phyloP scores from a whole-genome alignment of 2,329 filamentous ascomycete genomes.

The Geoglossum cookeanum region DNA sequence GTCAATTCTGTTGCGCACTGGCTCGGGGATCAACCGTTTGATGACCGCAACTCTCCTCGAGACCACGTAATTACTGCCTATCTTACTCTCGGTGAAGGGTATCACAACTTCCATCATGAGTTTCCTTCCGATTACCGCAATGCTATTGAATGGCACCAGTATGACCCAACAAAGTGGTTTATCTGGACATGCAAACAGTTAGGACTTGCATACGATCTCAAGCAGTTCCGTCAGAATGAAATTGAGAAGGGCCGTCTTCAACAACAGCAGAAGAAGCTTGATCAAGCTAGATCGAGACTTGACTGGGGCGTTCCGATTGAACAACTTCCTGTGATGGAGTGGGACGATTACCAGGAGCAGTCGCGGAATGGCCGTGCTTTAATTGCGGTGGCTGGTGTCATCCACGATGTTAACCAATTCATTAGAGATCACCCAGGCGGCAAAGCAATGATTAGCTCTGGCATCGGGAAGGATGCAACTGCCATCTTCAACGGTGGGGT shows the following conservation, averaged over 20 bases:
- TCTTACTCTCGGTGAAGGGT: slow-evolving; percentile 71
- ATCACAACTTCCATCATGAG: slow-evolving; percentile 93
- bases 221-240: slow-evolving; percentile 80
- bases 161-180: slow-evolving; percentile 79
- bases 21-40: slow-evolving; percentile 82
- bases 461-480: slow-evolving; percentile 72
- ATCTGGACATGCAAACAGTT: slow-evolving; percentile 74
- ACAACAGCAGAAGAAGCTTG: slow-evolving; percentile 82
- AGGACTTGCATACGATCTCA: slow-evolving; percentile 68
- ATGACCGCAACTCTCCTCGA: slow-evolving; percentile 79
- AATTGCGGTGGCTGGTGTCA: slow-evolving; percentile 61
- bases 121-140: slow-evolving; percentile 89
- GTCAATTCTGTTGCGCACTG: slow-evolving; percentile 83
- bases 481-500: slow-evolving; percentile 86
- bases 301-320: slow-evolving; percentile 79
- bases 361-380: slow-evolving; percentile 60
- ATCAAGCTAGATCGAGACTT: slow-evolving; percentile 62
- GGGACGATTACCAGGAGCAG: slow-evolving; percentile 69
- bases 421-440: slow-evolving; percentile 83
- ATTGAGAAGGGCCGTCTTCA: slow-evolving; percentile 83
- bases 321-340: slow-evolving; percentile 67
- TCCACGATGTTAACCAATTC: slow-evolving; percentile 70
- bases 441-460: slow-evolving; percentile 66
- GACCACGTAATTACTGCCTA: slow-evolving; percentile 75
- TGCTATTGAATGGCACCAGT: slow-evolving; percentile 78